Base-by-base conservation (phyloP, 352 stramenopile species). In the Phytophthora aleatoria region DNA sequence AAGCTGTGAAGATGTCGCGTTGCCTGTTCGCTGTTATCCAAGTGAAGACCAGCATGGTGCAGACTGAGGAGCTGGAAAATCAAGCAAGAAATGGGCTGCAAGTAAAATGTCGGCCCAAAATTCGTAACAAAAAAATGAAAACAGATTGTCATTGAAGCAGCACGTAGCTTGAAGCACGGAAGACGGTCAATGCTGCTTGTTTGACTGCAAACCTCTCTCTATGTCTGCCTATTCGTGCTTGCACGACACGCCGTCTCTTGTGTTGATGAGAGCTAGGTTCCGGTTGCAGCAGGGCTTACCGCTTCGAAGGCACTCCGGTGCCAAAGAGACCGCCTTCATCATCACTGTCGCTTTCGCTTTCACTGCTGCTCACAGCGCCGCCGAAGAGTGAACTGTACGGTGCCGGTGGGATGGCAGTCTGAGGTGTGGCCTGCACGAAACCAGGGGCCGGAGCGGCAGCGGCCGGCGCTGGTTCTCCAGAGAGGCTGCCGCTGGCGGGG, bases 301-400 rank as follows among this genome's bases (percentile, higher is more conserved):
- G 78, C 64, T 79, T 81, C 20, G 69, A 90, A 5, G 82, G 83
- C n/a, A 92, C 63, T 9, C 84, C 80, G 3, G 84, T 92, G 61
- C 85, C 85, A 67, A 95, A 94, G 28, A 95, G 74, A 4, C 85
- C 83, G 26, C 81, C 80, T 72, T 87, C 81, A 50, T 91, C 85
- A 33, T 95, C 86, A 50, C 81, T 91, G 66, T 95, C 86, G 49
- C 80, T 83, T 59, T 83, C 77, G 48, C 73, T 83, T 55, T 79
- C 76, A 68, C 75, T 85, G 52, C 81, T 79, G 41, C 73, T 75
- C 56, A 79, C 82, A 52, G 74, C 82, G 12, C 60, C 79, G 13
- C 72, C 73, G 57, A 94, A 94, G 3, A 94, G 69, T 31, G 83
- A 92, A 13, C 52, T 77, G 62, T 87, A 89, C 35, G 76, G 73